Base-by-base conservation (phyloP, 768 basidiomycete species). In the Podaxis sp. region DNA sequence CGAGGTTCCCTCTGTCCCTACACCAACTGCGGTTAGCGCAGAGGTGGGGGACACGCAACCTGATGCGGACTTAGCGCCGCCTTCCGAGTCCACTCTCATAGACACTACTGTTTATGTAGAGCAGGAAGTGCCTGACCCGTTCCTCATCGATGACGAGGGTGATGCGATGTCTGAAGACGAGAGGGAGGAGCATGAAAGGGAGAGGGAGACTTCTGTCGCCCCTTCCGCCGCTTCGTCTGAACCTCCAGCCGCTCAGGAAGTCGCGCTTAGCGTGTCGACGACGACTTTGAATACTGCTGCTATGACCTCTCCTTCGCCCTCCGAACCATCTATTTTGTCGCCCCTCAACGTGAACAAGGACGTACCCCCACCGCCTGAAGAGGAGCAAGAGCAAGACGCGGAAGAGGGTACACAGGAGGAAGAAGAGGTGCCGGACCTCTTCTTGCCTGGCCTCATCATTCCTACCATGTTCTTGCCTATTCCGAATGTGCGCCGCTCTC, bases 381-480 rank as follows among this genome's bases (percentile, higher is more conserved):
- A 52, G 15, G 56, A 33, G 33, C 33, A 42, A n/a, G 67, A 67
- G 12, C 42, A 60, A 30, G 63, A 59, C 11, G 55, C 76, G 5
- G 84, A 85, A 19, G 84, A 82, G 44, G 42, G 28, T 30, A 30
- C 28, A 30, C 28, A 44, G 17, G 44, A 17, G 44, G 44, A 46
- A 65, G 77, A 81, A 40, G 79, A 85, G 24, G 72, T 78, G 0
- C 87, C 84, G 2, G 83, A 85, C 52, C 69, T 90, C 22, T 87
- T 86, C 71, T 77, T 91, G 28, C 90, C 91, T 2, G 85, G 85
- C 40, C 83, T 93, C 40, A 80, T 87, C 39, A 73, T 84, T 30
- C 87, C 92, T 38, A 88, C 86, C 38, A 89, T 93, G 88, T 94
- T 94, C 72, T 76, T 93, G 52, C 92, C 92, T n/a, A 89, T 93